Evolutionary conservation across 2,329 filamentous ascomycete genomes (phyloP).

Genomic region (Chrysoporthe deuterocubensis): DNA sequence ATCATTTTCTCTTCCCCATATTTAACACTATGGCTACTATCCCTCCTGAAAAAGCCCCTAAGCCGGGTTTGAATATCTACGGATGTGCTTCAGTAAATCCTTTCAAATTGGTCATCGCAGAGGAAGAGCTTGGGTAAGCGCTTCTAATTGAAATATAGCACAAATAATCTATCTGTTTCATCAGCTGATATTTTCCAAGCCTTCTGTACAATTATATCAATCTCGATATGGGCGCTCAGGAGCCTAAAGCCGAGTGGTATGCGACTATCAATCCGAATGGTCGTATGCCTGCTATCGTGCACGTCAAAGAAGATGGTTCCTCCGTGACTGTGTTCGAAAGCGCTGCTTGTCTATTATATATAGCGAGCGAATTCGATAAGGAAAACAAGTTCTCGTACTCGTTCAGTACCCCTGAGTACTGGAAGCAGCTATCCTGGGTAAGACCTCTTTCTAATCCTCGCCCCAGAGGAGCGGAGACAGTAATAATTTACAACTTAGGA

Average conservation of each 20-base stretch:
- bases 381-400: slow-evolving; percentile 33
- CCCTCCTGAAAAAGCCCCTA: slow-evolving; percentile 32
- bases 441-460: too few species aligned
- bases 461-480: too few species aligned
- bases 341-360: slow-evolving; percentile 34
- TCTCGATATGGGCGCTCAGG: slow-evolving; percentile 29
- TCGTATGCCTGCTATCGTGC: slow-evolving; percentile 33
- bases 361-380: slow-evolving; percentile 33
- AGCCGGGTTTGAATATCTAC: slow-evolving; percentile 35
- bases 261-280: slow-evolving; percentile 34
- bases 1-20: too few species aligned
- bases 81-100: slow-evolving; percentile 32
- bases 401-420: slow-evolving; percentile 32
- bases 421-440: slow-evolving; percentile 34
- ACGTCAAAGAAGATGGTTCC: slow-evolving; percentile 33
- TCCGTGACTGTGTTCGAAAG: slow-evolving; percentile 34
- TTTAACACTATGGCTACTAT: slow-evolving; percentile 21
- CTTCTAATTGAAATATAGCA: too few species aligned
- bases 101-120: slow-evolving; percentile 32
- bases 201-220: slow-evolving; percentile 32
- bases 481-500: too few species aligned
- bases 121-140: slow-evolving; percentile 33
- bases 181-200: slow-evolving; percentile 6
- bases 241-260: slow-evolving; percentile 32
- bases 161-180: too few species aligned